Percentiles rank a stretch among this genome's conserved stretches.
These are phyloP conservation scores for Phytophthora syringae DNA, from an alignment of 352 stramenopile species.

Conservation along the genomic window DNA sequence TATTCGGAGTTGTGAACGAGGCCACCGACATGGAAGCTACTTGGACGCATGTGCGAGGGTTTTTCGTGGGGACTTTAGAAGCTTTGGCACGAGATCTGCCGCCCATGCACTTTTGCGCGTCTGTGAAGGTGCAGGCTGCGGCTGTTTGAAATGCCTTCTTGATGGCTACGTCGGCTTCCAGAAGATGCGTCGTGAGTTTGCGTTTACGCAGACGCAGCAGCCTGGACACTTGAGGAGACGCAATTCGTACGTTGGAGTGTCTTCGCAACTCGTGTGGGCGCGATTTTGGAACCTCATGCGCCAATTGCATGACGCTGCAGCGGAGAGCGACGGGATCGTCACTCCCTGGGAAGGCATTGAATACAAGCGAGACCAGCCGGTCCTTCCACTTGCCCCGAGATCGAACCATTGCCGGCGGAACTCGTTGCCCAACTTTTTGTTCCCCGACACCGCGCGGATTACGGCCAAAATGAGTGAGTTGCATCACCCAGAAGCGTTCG, in stretches of 20 bases:
- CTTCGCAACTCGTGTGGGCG: slow-evolving; percentile 72
- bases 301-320: slow-evolving; percentile 71
- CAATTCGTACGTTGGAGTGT: slow-evolving; percentile 47
- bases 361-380: slow-evolving; percentile 36
- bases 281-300: slow-evolving; percentile 87
- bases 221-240: slow-evolving; percentile 4
- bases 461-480: slow-evolving; percentile 51
- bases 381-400: slow-evolving; percentile 47
- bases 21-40: slow-evolving; percentile 65
- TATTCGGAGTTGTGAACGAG: slow-evolving; percentile 74
- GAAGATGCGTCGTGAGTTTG: slow-evolving; percentile 68
- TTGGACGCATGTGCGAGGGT: slow-evolving; percentile 58
- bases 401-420: slow-evolving; percentile 48
- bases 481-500: slow-evolving; percentile 63
- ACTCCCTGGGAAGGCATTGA: slow-evolving; percentile 56
- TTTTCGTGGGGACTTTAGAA: slow-evolving; percentile 81
- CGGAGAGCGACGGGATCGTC: slow-evolving; percentile 68
- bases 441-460: slow-evolving; percentile 72
- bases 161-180: slow-evolving; percentile 85
- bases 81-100: slow-evolving; percentile 58
- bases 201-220: slow-evolving; percentile 21
- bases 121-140: slow-evolving; percentile 78
- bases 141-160: slow-evolving; percentile 84
- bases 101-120: slow-evolving; percentile 60
- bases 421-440: slow-evolving; percentile 72